These are phyloP conservation scores for Diutina ranongensis DNA, from an alignment of 1,139 yeast genomes.

Conservation along the genomic window DNA sequence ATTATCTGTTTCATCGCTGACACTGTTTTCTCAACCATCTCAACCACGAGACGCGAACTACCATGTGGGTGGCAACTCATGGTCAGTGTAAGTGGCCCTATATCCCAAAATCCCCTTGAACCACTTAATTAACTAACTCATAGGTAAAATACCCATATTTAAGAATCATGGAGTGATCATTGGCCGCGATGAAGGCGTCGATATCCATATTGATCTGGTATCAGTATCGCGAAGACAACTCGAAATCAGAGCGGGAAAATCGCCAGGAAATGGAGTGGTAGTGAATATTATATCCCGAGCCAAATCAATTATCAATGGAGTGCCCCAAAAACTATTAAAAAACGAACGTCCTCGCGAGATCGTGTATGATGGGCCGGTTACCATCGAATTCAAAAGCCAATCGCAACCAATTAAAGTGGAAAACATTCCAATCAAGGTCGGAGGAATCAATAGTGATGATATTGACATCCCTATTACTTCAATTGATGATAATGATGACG, in stretches of 20 bases:
- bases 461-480: too few species aligned
- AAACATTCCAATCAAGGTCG: background rate
- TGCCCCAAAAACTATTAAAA: background rate
- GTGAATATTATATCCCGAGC: background rate
- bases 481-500: too few species aligned
- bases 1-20: too few species aligned
- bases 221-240: background rate
- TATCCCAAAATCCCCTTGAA: too few species aligned
- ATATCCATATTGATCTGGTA: background rate
- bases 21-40: too few species aligned
- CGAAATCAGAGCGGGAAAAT: background rate
- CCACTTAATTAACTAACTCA: too few species aligned
- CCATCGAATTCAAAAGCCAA: background rate
- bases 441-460: too few species aligned
- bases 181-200: constrained; percentile 1
- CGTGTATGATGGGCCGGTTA: background rate
- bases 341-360: background rate
- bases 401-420: background rate
- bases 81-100: too few species aligned
- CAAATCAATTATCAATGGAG: background rate
- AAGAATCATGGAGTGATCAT: background rate
- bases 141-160: background rate
- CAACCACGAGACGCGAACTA: too few species aligned
- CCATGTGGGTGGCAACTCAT: too few species aligned
- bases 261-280: background rate